phyloP scores from a whole-genome alignment of 139 green algal species.

The Coccomyxa sp. region DNA sequence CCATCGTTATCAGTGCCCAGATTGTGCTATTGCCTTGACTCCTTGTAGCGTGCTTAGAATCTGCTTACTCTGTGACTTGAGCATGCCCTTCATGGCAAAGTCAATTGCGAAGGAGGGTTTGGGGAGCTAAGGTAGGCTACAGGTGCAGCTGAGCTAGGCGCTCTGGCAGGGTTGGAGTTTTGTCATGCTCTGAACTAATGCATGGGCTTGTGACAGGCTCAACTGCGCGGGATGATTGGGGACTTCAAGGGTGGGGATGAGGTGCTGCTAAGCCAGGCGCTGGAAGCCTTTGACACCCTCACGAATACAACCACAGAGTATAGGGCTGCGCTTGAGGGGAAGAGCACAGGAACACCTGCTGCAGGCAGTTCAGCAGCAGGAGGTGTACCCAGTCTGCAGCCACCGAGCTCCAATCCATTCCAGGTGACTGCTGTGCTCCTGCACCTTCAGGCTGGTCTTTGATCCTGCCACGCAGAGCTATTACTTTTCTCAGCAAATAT shows the following conservation, averaged over 20 bases:
- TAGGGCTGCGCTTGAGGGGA: not conserved
- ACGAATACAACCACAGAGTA: constrained; percentile 24
- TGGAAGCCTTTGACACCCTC: constrained; percentile 48
- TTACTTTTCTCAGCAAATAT: not conserved
- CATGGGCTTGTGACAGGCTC: constrained; percentile 27
- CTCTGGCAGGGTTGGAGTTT: not conserved
- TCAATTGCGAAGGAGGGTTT: no score
- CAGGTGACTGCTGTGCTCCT: not conserved
- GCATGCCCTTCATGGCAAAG: not conserved
- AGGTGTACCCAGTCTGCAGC: constrained; percentile 1
- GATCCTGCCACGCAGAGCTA: not conserved
- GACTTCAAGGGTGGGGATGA: constrained; percentile 45
- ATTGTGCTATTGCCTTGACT: no score
- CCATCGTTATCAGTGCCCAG: no score
- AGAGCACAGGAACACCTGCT: not conserved
- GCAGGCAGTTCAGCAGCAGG: not conserved
- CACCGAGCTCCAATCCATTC: constrained; percentile 5
- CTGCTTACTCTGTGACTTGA: not conserved
- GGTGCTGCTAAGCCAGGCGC: constrained; percentile 11
- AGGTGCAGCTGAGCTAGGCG: no score
- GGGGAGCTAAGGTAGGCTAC: no score
- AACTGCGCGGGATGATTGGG: constrained; percentile 49
- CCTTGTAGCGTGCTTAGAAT: no score
- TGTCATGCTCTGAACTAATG: not conserved
- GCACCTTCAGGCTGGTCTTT: not conserved